phyloP scores from a whole-genome alignment of 352 stramenopile genomes.

The Globisporangium cylindrosporum region DNA sequence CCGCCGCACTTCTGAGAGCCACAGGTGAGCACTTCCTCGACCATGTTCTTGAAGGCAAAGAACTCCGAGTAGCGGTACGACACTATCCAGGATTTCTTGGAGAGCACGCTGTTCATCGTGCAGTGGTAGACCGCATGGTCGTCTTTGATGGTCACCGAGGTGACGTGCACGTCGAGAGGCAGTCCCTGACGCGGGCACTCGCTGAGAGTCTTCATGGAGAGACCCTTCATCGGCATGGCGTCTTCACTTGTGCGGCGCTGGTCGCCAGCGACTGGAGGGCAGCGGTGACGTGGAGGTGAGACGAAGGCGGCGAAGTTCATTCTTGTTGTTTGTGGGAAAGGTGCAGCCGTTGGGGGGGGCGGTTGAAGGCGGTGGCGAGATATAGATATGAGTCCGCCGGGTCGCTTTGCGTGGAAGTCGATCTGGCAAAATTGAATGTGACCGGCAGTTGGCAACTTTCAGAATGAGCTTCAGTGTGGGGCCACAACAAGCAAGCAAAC shows the following conservation, averaged over 20 bases:
- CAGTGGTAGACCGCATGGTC: constrained; percentile 52
- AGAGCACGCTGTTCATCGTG: constrained; percentile 42
- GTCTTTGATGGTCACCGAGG: constrained; percentile 29
- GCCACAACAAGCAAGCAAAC: neutral
- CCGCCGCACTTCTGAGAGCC: constrained; percentile 49
- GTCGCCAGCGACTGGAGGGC: constrained; percentile 1
- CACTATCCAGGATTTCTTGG: constrained; percentile 46
- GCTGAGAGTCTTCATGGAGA: constrained; percentile 48
- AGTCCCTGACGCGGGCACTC: constrained; percentile 38
- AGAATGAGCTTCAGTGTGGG: constrained; percentile 8
- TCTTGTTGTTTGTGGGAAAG: neutral
- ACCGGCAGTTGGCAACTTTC: constrained; percentile 10
- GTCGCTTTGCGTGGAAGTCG: neutral
- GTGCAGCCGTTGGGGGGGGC: neutral
- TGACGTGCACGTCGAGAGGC: constrained; percentile 43
- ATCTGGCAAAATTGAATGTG: constrained; percentile 1
- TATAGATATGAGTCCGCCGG: neutral
- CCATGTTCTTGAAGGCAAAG: constrained; percentile 38
- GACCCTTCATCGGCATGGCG: constrained; percentile 30
- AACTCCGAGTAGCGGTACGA: constrained; percentile 71
- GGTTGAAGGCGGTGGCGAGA: neutral
- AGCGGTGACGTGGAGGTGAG: constrained; percentile 10
- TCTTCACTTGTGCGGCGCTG: constrained; percentile 33
- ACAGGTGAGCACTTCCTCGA: constrained; percentile 58
- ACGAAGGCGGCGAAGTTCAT: constrained; percentile 17